phyloP scores from a whole-genome alignment of 2,329 filamentous ascomycete genomes.

The Aspergillus aculeatus region DNA sequence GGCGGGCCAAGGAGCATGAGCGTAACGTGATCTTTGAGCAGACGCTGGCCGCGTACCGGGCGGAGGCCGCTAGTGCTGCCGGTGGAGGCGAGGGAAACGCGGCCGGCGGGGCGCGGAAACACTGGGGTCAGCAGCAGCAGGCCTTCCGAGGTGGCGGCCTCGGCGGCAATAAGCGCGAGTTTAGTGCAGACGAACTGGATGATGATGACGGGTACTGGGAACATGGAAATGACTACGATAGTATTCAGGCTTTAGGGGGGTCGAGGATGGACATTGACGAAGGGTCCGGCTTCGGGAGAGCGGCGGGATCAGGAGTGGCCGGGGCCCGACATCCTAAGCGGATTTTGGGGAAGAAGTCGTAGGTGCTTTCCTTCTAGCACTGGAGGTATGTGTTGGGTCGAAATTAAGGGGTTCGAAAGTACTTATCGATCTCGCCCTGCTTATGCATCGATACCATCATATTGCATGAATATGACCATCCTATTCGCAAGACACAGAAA shows the following conservation, averaged over 20 bases:
- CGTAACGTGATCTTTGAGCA: slow-evolving; percentile 52
- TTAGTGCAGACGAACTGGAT: slow-evolving; percentile 38
- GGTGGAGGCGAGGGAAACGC: background rate
- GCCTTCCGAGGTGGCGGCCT: slow-evolving; percentile 12
- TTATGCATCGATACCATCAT: background rate
- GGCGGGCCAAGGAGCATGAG: slow-evolving; percentile 52
- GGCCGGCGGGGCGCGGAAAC: slow-evolving; percentile 7
- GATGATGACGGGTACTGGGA: slow-evolving; percentile 41
- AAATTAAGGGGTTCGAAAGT: background rate
- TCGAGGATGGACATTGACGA: slow-evolving; percentile 45
- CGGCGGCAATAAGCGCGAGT: slow-evolving; percentile 42
- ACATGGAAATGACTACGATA: slow-evolving; percentile 28
- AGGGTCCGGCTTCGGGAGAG: slow-evolving; percentile 27
- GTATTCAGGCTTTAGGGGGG: slow-evolving; percentile 19
- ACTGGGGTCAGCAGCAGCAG: slow-evolving; percentile 13
- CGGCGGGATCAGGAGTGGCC: slow-evolving; percentile 15
- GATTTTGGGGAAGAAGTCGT: slow-evolving; percentile 37
- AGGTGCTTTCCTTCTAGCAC: background rate
- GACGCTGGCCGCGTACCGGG: slow-evolving; percentile 45
- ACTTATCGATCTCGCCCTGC: background rate
- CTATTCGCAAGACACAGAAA: background rate
- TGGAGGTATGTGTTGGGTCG: background rate
- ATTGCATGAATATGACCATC: background rate
- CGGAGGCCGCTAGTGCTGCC: slow-evolving; percentile 15
- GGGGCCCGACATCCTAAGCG: slow-evolving; percentile 36